Percentiles rank a stretch among this genome's conserved stretches.
Evolutionary conservation across 768 basidiomycete species (phyloP).

Genomic region (Tricholoma saponaceum): DNA sequence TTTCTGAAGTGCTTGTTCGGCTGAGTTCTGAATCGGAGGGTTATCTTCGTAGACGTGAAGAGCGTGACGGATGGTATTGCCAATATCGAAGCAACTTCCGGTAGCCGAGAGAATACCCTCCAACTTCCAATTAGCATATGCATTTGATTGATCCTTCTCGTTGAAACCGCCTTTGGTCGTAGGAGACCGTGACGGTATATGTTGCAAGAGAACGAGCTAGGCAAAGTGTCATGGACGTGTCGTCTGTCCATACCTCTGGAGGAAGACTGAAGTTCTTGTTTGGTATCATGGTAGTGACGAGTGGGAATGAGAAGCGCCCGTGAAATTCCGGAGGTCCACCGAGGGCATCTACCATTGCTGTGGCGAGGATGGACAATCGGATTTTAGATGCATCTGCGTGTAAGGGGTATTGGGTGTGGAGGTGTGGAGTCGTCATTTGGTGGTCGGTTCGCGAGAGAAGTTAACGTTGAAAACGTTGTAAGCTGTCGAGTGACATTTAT

Average conservation of each 20-base stretch:
- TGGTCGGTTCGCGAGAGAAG: no score
- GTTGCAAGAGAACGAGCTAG: slow-evolving; percentile 37
- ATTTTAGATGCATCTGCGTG: slow-evolving; percentile 37
- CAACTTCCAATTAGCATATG: slow-evolving; percentile 10
- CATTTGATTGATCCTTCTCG: slow-evolving; percentile 14
- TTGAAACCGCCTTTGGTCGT: slow-evolving; percentile 12
- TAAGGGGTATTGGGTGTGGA: slow-evolving; percentile 24
- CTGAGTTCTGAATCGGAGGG: no score
- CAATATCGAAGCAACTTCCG: slow-evolving; percentile 28
- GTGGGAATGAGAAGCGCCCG: slow-evolving; percentile 25
- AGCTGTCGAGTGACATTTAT: no score
- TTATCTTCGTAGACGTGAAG: slow-evolving; percentile 30
- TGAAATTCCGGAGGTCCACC: no score
- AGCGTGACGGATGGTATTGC: slow-evolving; percentile 29
- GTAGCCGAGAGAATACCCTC: slow-evolving; percentile 14
- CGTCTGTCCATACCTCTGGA: slow-evolving; percentile 34
- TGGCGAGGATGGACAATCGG: slow-evolving; percentile 31
- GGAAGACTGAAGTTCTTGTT: slow-evolving; percentile 34
- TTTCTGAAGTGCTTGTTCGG: slow-evolving; percentile 18
- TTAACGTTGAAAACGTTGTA: no score
- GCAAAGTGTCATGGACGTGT: slow-evolving; percentile 35
- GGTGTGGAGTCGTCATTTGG: slow-evolving; percentile 3
- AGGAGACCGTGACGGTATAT: slow-evolving; percentile 11
- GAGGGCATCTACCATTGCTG: slow-evolving; percentile 39
- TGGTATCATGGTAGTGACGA: slow-evolving; percentile 31